Evolutionary conservation across 1,284 basidiomycete genomes (phyloP).

Genomic region (Boletus smithii): DNA sequence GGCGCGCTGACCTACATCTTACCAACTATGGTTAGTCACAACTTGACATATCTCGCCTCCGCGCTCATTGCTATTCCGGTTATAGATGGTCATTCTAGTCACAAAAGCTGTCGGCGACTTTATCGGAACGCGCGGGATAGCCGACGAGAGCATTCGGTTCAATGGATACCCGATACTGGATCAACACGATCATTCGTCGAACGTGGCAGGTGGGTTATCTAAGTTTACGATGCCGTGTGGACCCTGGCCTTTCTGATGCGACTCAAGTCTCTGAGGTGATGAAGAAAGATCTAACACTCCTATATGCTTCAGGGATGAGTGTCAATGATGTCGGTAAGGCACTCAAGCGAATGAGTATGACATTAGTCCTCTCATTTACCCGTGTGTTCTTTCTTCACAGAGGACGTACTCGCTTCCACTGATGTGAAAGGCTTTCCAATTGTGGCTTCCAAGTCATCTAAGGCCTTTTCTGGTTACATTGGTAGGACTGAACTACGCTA

Average conservation of each 20-base stretch:
- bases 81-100: slow-evolving; percentile 89
- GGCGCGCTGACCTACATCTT: slow-evolving; percentile 97
- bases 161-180: slow-evolving; percentile 97
- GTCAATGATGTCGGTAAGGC: slow-evolving; percentile 74
- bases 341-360: not conserved
- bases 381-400: slow-evolving; percentile 37
- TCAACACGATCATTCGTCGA: slow-evolving; percentile 86
- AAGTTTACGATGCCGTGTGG: not conserved
- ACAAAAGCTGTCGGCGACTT: slow-evolving; percentile 98
- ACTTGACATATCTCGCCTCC: not conserved
- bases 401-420: slow-evolving; percentile 64
- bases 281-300: slow-evolving; percentile 72
- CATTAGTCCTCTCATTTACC: slow-evolving; percentile 1
- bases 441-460: slow-evolving; percentile 51
- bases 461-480: slow-evolving; percentile 83
- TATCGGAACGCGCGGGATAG: slow-evolving; percentile 89
- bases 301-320: slow-evolving; percentile 74
- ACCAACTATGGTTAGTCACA: slow-evolving; percentile 84
- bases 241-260: slow-evolving; percentile 10
- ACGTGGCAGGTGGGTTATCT: slow-evolving; percentile 70
- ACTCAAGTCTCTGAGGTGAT: slow-evolving; percentile 82
- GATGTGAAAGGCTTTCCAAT: slow-evolving; percentile 92
- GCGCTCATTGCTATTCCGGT: slow-evolving; percentile 5
- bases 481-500: slow-evolving; percentile 82
- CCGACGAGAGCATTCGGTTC: slow-evolving; percentile 96